Evolutionary conservation across 2,329 filamentous ascomycete species (phyloP).

Genomic region (Phaeoacremonium minimum): DNA sequence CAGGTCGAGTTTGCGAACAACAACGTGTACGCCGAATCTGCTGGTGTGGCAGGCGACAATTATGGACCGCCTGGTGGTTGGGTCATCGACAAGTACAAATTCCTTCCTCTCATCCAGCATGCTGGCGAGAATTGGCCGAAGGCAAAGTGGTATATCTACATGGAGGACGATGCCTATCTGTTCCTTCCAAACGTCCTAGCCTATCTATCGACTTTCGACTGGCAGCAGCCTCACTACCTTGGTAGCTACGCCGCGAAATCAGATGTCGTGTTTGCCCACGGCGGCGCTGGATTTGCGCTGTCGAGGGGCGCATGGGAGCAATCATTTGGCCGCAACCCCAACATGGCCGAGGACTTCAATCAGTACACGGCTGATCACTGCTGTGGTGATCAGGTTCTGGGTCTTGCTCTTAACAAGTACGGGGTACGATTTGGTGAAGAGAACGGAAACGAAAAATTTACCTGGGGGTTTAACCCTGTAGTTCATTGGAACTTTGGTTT

Average conservation of each 20-base stretch:
- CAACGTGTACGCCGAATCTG: constrained; percentile 18
- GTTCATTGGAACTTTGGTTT: constrained; percentile 4
- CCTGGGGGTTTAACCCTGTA: constrained; percentile 5
- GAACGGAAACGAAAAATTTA: constrained; percentile 1
- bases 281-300: constrained; percentile 9
- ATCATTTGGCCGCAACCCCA: constrained; percentile 1
- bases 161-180: constrained; percentile 13
- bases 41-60: constrained; percentile 3
- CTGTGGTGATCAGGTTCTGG: constrained; percentile 5
- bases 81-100: constrained; percentile 10
- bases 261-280: constrained; percentile 9
- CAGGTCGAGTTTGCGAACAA: constrained; percentile 16
- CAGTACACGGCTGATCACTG: constrained; percentile 2
- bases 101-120: constrained; percentile 6
- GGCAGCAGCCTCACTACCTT: constrained; percentile 5
- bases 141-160: constrained; percentile 16
- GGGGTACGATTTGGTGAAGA: constrained; percentile 4
- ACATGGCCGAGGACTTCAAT: constrained; percentile 3
- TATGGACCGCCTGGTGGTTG: constrained; percentile 5
- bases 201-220: constrained; percentile 9
- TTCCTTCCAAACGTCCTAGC: constrained; percentile 9
- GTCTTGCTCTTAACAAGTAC: constrained; percentile 5
- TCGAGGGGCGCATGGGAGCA: constrained; percentile 6
- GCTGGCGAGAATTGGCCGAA: constrained; percentile 6
- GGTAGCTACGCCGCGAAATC: constrained; percentile 9